These are phyloP conservation scores for Scleromitrula shiraiana DNA, from an alignment of 2,329 filamentous ascomycete species.

Conservation along the genomic window DNA sequence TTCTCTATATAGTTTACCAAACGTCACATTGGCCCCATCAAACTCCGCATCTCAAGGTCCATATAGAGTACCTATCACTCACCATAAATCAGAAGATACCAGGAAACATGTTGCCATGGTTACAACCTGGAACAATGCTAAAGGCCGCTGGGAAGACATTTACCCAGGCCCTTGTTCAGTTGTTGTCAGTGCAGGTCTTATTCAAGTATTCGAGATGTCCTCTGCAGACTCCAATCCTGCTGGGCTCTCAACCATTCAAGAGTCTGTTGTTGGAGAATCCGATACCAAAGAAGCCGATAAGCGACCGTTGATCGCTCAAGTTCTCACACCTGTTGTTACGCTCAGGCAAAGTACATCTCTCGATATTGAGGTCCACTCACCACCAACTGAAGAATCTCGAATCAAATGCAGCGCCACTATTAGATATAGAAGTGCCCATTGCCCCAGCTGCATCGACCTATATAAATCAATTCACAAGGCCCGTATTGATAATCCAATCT, in stretches of 20 bases:
- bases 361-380: conserved; percentile 89
- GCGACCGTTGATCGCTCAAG: conserved; percentile 56
- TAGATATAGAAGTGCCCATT: conserved; percentile 71
- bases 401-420: conserved; percentile 58
- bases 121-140: conserved; percentile 54
- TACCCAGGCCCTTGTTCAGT: conserved; percentile 45
- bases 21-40: conserved; percentile 61
- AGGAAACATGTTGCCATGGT: conserved; percentile 44
- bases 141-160: conserved; percentile 53
- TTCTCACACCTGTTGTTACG: conserved; percentile 85
- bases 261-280: conserved; percentile 2
- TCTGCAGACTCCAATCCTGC: conserved; percentile 23
- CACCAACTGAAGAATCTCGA: conserved; percentile 64
- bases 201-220: conserved; percentile 46
- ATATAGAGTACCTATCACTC: conserved; percentile 42
- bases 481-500: conserved; percentile 87
- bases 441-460: conserved; percentile 70
- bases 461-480: conserved; percentile 84
- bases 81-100: conserved; percentile 22
- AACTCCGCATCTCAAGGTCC: conserved; percentile 61
- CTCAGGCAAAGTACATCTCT: conserved; percentile 85
- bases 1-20: conserved; percentile 10
- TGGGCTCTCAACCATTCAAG: conserved; percentile 5
- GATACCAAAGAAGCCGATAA: conserved; percentile 23
- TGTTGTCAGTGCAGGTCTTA: conserved; percentile 48